A percentile compares a stretch with the other conserved stretches of the same genome.
These are phyloP conservation scores for Mortierella hygrophila DNA, from an alignment of 192 early-diverging fungal species.

Conservation along the genomic window DNA sequence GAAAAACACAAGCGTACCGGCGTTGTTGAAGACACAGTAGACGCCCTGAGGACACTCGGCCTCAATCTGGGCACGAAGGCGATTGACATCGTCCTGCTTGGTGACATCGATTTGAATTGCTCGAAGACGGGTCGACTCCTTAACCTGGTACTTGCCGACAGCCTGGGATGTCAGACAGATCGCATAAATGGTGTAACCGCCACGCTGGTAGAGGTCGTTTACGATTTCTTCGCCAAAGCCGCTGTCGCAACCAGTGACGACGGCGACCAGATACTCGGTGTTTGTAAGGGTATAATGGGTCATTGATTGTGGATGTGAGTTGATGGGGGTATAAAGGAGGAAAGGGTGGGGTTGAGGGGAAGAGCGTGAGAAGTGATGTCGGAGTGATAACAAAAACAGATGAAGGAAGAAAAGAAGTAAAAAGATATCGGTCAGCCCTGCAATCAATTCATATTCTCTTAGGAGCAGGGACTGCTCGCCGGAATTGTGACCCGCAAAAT, in stretches of 20 bases:
- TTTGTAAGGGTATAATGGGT: slow-evolving; percentile 32
- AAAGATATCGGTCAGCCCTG: too few relatives aligned
- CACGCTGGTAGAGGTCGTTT: slow-evolving; percentile 40
- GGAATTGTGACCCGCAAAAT: too few relatives aligned
- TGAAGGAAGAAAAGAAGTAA: too few relatives aligned
- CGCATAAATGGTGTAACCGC: slow-evolving; percentile 52
- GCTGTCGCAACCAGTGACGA: slow-evolving; percentile 52
- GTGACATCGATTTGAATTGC: slow-evolving; percentile 50
- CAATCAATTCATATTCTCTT: too few relatives aligned
- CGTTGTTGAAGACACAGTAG: slow-evolving; percentile 52
- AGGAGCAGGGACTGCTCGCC: too few relatives aligned
- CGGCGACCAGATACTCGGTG: slow-evolving; percentile 34
- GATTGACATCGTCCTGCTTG: slow-evolving; percentile 47
- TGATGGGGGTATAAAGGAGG: too few relatives aligned
- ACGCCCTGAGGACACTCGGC: slow-evolving; percentile 54
- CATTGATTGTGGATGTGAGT: not conserved
- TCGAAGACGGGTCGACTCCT: slow-evolving; percentile 33
- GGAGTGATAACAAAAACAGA: too few relatives aligned
- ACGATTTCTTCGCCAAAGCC: slow-evolving; percentile 51
- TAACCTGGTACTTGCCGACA: slow-evolving; percentile 33
- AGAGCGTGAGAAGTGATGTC: too few relatives aligned
- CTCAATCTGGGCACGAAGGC: slow-evolving; percentile 41
- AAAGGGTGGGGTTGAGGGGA: too few relatives aligned
- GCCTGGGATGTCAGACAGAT: slow-evolving; percentile 38
- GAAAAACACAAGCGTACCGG: slow-evolving; percentile 17